Base-by-base conservation (phyloP, 1,284 basidiomycete genomes). In the Caloboletus inedulis region DNA sequence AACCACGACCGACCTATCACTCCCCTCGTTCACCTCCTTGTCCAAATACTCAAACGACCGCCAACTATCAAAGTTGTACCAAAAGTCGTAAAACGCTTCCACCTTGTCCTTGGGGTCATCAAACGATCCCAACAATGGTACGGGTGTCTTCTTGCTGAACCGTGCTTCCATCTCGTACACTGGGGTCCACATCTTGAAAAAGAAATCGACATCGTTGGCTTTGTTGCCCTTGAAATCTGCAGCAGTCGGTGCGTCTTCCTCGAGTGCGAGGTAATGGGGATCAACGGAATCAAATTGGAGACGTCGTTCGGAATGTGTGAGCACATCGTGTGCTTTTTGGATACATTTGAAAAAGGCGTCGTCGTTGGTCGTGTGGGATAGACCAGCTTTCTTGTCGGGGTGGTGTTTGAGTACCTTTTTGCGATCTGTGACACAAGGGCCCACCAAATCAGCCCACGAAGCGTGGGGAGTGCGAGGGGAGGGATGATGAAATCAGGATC, bases 331-430 rank as follows among this genome's bases (percentile, higher is more conserved):
- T 19, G 95, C 94, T 73, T 99, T 99, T 74, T 92, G 88, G 63
- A 99, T 98, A 70, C 96, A 99, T 76, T 99, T 99, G 91, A 99
- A 99, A 81, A 99, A 99, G 4, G 87, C 87, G 69, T 99, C 96
- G 74, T 98, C 95, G 76, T 98, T 98, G 51, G 83, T 80, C 53
- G 84, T 80, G 59, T 85, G 85, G 2, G 81, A 77, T 18, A 76
- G 69, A 42, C 84, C 84, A 13, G 93, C 95, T 73, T 99, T 99
- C 77, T 99, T 99, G 78, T 99, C 96, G 1, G 96, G 96, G 74
- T 99, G 96, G 74, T 99, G 96, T 72, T 96, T 96, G 52, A 99
- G 85, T 33, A 99, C 96, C 77, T 99, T 99, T 78, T 96, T 95
- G 65, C 95, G 92, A 77, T 97, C 91, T 94, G 25, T 56, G n/a